Conservation (phyloP, 2,329 filamentous ascomycete species). For the Penicillium brevicompactum region DNA sequence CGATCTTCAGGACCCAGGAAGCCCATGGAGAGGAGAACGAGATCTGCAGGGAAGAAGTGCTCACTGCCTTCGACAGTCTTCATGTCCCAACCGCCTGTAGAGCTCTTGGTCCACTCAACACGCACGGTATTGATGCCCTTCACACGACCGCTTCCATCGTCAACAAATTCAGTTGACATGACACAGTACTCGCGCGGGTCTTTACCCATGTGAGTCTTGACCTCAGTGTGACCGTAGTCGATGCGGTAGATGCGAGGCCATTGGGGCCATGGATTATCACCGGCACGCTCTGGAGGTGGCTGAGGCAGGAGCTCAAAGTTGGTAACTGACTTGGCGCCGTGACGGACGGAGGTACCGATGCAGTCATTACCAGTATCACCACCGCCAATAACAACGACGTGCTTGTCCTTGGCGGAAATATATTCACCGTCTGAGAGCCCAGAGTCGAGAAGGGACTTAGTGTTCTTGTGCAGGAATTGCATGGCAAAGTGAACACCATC, state of each 20-base stretch:
- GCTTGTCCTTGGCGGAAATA: conserved; percentile 92
- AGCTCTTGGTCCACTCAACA: conserved; percentile 92
- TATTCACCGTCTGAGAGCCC: conserved; percentile 80
- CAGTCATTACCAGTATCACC: conserved; percentile 98
- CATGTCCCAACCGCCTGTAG: conserved; percentile 95
- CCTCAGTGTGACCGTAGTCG: conserved; percentile 96
- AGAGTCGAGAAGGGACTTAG: conserved; percentile 94
- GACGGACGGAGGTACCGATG: conserved; percentile 93
- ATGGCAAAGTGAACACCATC: conserved; percentile 94
- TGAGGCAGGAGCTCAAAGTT: conserved; percentile 97
- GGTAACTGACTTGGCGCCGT: conserved; percentile 91
- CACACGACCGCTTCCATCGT: conserved; percentile 82
- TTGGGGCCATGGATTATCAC: conserved; percentile 97
- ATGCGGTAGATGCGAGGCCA: conserved; percentile 98
- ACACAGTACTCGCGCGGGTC: conserved; percentile 97
- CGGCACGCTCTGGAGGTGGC: conserved; percentile 84
- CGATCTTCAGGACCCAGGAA: conserved; percentile 93
- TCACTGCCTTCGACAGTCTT: conserved; percentile 92
- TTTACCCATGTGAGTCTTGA: conserved; percentile 93
- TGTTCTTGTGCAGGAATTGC: conserved; percentile 97
- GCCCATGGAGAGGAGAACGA: conserved; percentile 94
- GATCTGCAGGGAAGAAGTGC: conserved; percentile 94
- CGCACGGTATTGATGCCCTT: conserved; percentile 95
- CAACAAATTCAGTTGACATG: conserved; percentile 96
- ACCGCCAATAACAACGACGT: conserved; percentile 95